Base-by-base conservation (phyloP, 805 yeast species). In the Maudiozyma serrabonitensis region DNA sequence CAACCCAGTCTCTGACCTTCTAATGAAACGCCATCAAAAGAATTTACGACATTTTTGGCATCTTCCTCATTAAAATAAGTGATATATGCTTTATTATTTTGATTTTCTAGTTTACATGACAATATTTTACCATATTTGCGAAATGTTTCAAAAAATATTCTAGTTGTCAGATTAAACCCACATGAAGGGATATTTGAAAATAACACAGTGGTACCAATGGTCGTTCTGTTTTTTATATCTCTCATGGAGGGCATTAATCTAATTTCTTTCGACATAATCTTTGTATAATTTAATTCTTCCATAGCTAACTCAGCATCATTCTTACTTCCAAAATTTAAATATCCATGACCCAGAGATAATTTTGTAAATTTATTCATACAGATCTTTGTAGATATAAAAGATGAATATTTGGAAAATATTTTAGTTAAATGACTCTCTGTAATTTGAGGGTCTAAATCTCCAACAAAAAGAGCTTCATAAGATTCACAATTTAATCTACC, bases 321-420 rank as follows among this genome's bases (percentile, higher is more conserved):
- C 42, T 70, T 69, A 4, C 62, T 66, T 7, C 67, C 64, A 60
- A 82, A 83, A 50, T 84, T 82, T 18, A 84, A 80, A 61, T 84
- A 85, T 0, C 88, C 93, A 64, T 84, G 83, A 2, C 88, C 84
- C 50, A 87, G 67, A 0, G 89, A 78, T 45, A 72, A 66, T 23
- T 75, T 75, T n/a, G 77, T 69, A 32, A 69, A 66, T 25, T 78
- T 74, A 55, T 79, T 78, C 49, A 72, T 67, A 54, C 88, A 80
- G 40, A 85, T 71, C 59, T 82, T 83, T 31, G 80, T 79, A 4
- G 85, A 76, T 13, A 74, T 61, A 15, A 82, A 70, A 0, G 81
- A 70, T 9, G 75, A 71, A 51, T 52, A 74, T 15, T 56, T 55
- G 1, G 61, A 55, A 52, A 85, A 82, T 41, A 70, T 57, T 1